Conservation (phyloP, 176 grass and related monocot species). For the Urochloa ruziziensis region DNA sequence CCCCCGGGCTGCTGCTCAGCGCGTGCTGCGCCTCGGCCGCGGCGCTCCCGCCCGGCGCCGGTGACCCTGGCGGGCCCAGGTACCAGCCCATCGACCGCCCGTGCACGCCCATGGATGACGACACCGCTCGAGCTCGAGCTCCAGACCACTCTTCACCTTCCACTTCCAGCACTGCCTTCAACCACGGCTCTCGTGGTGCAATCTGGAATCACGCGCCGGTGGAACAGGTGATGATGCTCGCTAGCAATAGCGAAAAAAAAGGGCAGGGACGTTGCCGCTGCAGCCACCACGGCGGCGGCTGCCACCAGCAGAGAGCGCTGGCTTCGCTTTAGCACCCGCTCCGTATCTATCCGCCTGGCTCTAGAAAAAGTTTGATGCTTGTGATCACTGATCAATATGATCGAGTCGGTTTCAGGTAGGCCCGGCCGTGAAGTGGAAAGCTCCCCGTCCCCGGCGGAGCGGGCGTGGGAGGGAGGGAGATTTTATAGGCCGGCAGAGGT, state of each 20-base stretch:
- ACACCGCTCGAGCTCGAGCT: background rate
- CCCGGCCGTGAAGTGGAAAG: background rate
- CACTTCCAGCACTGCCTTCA: background rate
- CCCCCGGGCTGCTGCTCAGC: constrained; percentile 34
- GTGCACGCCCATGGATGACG: constrained; percentile 21
- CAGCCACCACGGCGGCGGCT: background rate
- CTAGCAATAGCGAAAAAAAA: background rate
- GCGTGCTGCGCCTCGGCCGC: constrained; percentile 29
- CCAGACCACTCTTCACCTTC: background rate
- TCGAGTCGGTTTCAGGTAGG: background rate
- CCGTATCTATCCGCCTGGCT: background rate
- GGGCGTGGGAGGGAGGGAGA: background rate
- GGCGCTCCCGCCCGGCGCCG: constrained; percentile 8
- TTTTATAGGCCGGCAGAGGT: constrained; percentile 11
- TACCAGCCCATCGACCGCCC: constrained; percentile 38
- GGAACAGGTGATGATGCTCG: background rate
- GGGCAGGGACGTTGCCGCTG: constrained; percentile 13
- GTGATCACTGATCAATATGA: background rate
- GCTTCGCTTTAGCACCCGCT: background rate
- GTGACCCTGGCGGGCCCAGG: constrained; percentile 20
- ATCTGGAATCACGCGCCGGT: constrained; percentile 32
- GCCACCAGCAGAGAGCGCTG: background rate
- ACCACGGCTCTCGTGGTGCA: background rate
- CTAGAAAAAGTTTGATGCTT: constrained; percentile 21
- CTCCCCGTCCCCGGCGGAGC: background rate